These are phyloP conservation scores for Tolypocladium ophioglossoides DNA, from an alignment of 2,329 filamentous ascomycete species.

Conservation along the genomic window DNA sequence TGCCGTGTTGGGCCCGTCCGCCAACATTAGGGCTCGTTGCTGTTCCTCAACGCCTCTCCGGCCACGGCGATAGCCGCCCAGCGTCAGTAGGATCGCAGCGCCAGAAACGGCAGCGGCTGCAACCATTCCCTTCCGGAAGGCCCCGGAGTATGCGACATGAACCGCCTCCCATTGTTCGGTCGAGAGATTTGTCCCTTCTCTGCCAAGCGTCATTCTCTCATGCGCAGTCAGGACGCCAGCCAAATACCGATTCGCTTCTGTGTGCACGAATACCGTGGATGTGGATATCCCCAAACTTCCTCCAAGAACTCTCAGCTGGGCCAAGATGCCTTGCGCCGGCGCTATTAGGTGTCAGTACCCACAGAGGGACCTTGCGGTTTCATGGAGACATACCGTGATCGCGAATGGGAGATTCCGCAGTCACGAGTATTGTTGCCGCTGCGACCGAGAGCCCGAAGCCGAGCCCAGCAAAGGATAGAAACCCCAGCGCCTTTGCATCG, in stretches of 20 bases:
- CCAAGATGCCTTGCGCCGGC: conserved; percentile 40
- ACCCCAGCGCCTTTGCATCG: conserved; percentile 36
- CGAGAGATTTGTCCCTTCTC: conserved; percentile 12
- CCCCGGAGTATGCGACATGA: conserved; percentile 28
- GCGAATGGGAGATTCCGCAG: conserved; percentile 27
- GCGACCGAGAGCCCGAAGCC: conserved; percentile 40
- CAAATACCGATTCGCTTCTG: conserved; percentile 18
- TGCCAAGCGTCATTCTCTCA: conserved; percentile 16
- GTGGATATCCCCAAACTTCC: conserved; percentile 44
- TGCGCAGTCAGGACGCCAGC: conserved; percentile 14
- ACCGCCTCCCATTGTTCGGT: conserved; percentile 19
- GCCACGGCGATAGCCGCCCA: conserved; percentile 26
- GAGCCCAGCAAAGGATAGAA: conserved; percentile 39
- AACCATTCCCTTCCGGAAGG: conserved; percentile 36
- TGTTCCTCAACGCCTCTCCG: conserved; percentile 10
- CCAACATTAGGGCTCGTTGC: conserved; percentile 7
- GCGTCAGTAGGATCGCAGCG: conserved; percentile 26
- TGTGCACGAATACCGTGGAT: conserved; percentile 34
- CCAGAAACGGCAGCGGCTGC: conserved; percentile 31
- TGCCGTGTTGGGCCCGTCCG: conserved; percentile 2
- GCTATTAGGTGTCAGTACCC: conserved; percentile 19
- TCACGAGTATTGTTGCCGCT: conserved; percentile 34
- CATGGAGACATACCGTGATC: conserved; percentile 31
- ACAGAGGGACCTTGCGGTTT: neutral
- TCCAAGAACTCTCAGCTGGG: conserved; percentile 40